phyloP scores from a whole-genome alignment of 1,139 yeast genomes.

The Candida sanyaensis region DNA sequence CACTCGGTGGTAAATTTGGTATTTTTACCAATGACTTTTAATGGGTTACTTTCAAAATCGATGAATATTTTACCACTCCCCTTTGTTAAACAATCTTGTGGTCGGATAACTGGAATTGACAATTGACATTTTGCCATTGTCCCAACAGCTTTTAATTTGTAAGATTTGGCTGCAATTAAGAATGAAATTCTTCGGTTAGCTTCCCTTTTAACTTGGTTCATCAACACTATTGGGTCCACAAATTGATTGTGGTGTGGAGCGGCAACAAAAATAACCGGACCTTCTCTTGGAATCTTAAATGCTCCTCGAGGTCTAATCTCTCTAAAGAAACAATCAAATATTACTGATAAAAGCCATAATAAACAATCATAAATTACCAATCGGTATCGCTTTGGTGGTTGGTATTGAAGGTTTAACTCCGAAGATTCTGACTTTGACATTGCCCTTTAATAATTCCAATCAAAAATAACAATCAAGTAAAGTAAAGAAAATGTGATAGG shows the following conservation, averaged over 20 bases:
- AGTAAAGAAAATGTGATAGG: no score
- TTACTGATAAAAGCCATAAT: constrained; percentile 47
- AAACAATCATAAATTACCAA: constrained; percentile 48
- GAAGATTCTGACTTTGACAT: neutral
- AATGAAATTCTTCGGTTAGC: constrained; percentile 79
- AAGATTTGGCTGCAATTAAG: constrained; percentile 77
- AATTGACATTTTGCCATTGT: constrained; percentile 71
- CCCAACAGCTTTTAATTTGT: constrained; percentile 70
- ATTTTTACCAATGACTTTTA: constrained; percentile 59
- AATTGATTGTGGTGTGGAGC: constrained; percentile 99
- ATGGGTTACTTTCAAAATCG: constrained; percentile 47
- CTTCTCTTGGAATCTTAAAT: constrained; percentile 76
- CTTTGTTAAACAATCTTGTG: constrained; percentile 75
- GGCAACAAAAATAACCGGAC: constrained; percentile 92
- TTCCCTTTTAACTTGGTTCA: constrained; percentile 77
- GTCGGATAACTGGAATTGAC: constrained; percentile 87
- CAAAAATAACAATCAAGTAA: neutral
- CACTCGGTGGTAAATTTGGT: constrained; percentile 73
- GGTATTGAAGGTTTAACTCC: constrained; percentile 6
- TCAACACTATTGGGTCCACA: constrained; percentile 83
- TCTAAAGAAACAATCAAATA: constrained; percentile 69
- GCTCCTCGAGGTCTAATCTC: constrained; percentile 93
- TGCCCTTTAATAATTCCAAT: neutral
- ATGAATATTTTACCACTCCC: constrained; percentile 64
- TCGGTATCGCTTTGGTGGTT: constrained; percentile 30